Percentiles rank a stretch among this genome's conserved stretches.
Conservation (phyloP, 2,329 filamentous ascomycete genomes). For the Pseudogymnoascus sp. region DNA sequence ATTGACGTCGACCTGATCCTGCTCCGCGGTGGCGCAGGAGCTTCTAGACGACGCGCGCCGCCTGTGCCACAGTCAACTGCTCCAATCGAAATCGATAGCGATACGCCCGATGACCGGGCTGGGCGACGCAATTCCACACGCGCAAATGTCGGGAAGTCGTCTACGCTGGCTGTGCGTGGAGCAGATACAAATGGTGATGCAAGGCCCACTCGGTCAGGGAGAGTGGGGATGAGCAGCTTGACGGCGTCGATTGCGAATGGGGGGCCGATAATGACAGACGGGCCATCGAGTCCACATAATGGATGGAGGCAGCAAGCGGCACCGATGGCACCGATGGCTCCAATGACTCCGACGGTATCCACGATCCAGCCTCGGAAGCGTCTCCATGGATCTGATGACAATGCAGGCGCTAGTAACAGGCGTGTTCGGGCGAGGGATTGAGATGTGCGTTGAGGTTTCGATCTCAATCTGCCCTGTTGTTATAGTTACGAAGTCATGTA, state of each 20-base stretch:
- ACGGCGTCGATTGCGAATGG: background rate
- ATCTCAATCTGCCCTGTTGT: background rate
- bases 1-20: slow-evolving; percentile 19
- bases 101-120: background rate
- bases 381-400: background rate
- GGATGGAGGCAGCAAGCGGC: no score
- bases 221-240: background rate
- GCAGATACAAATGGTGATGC: background rate
- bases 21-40: slow-evolving; percentile 4
- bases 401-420: background rate
- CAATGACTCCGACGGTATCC: background rate
- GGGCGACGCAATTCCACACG: background rate
- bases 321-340: background rate
- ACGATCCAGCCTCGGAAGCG: slow-evolving; percentile 1
- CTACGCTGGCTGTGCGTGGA: background rate
- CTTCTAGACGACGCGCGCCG: background rate
- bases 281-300: background rate
- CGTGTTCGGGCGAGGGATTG: background rate
- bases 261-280: background rate
- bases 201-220: background rate
- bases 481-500: background rate
- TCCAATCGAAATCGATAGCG: background rate
- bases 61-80: background rate
- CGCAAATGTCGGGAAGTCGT: background rate
- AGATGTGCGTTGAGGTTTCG: background rate